Conservation (phyloP, 2,329 filamentous ascomycete genomes). For the Botrytis medusae region DNA sequence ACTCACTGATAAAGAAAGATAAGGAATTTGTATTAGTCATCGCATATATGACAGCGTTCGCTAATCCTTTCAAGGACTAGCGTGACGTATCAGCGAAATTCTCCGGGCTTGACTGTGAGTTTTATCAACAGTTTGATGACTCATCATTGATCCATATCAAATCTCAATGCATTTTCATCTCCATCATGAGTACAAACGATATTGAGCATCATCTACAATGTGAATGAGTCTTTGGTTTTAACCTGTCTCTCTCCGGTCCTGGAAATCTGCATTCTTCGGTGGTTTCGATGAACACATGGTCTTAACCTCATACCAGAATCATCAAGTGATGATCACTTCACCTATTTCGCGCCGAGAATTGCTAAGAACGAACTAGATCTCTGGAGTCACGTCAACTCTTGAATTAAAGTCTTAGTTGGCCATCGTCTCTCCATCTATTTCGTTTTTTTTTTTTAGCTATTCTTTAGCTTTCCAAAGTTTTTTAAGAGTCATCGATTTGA, state of each 20-base stretch:
- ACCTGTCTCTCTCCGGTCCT: background rate
- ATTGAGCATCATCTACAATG: background rate
- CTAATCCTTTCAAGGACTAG: background rate
- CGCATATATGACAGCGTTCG: background rate
- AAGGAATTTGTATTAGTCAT: slow-evolving; percentile 15
- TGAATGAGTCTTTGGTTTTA: rapidly evolving
- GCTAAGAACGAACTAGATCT: background rate
- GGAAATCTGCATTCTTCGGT: background rate
- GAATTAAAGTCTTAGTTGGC: background rate
- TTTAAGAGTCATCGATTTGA: background rate
- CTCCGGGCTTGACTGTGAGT: background rate
- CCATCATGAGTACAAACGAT: background rate
- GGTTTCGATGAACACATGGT: background rate
- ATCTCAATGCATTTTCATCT: background rate
- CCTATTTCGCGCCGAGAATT: background rate
- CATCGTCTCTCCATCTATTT: background rate
- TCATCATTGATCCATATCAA: background rate
- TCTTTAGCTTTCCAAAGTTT: background rate
- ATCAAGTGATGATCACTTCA: background rate
- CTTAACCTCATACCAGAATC: background rate
- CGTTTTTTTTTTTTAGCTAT: background rate
- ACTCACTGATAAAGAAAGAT: background rate
- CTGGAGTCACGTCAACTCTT: background rate
- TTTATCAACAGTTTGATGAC: background rate
- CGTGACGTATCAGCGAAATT: background rate